These are phyloP conservation scores for Suillus discolor DNA, from an alignment of 768 basidiomycete genomes.

Conservation along the genomic window DNA sequence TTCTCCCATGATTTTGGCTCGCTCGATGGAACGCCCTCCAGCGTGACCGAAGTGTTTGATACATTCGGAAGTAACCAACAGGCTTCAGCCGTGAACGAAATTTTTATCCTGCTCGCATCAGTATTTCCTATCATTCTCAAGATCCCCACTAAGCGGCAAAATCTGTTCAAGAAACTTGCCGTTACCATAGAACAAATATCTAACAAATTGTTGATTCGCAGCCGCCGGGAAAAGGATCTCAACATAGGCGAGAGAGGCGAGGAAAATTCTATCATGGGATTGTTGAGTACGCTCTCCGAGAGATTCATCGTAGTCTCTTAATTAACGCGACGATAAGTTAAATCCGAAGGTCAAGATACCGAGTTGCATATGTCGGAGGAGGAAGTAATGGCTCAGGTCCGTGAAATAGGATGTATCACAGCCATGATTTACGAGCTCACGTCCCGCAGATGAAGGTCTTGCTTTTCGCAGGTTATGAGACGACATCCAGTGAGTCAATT, in stretches of 20 bases:
- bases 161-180: not conserved
- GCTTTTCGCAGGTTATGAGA: not conserved
- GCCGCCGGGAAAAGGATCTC: not conserved
- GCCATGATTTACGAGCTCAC: not conserved
- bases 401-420: not conserved
- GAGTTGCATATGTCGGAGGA: not conserved
- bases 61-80: slow-evolving; percentile 28
- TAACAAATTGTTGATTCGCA: not conserved
- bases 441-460: not conserved
- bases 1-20: slow-evolving; percentile 61
- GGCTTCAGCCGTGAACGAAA: slow-evolving; percentile 26
- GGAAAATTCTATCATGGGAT: not conserved
- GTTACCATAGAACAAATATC: not conserved
- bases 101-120: slow-evolving; percentile 3
- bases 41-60: slow-evolving; percentile 45
- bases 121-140: not conserved
- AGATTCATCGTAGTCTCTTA: not conserved
- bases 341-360: not conserved
- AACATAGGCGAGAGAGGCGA: not conserved
- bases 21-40: slow-evolving; percentile 47
- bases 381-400: not conserved
- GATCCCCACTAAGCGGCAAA: not conserved
- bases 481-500: not conserved
- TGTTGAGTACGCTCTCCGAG: not conserved
- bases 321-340: not conserved